A percentile compares a stretch with the other conserved stretches of the same genome.
These are phyloP conservation scores for Sugiyamaella paludigena DNA, from an alignment of 1,139 yeast genomes.

Conservation along the genomic window DNA sequence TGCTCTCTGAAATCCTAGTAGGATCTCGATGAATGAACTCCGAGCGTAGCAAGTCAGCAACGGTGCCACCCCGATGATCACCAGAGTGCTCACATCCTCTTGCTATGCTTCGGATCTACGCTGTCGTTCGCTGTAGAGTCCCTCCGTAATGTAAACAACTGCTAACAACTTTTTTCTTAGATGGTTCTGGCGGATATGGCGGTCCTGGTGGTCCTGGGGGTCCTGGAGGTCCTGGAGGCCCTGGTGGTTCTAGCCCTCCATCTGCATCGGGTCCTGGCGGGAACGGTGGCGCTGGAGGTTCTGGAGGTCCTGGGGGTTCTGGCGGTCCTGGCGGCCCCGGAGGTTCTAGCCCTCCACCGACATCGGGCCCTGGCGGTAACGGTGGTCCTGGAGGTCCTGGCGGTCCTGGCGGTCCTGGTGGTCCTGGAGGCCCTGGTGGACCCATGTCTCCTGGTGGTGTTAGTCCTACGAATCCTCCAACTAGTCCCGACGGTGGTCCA, in stretches of 20 bases:
- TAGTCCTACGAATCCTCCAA: conserved; percentile 4
- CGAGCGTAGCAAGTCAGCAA: neutral
- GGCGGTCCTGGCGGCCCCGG: conserved; percentile 27
- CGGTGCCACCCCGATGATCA: neutral
- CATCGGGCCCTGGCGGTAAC: conserved; percentile 13
- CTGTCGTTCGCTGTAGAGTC: too few relatives aligned
- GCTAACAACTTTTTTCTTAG: conserved; percentile 2
- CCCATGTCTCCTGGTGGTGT: conserved; percentile 24
- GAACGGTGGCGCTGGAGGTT: conserved; percentile 16
- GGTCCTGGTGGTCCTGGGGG: conserved; percentile 13
- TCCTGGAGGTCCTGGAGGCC: conserved; percentile 13
- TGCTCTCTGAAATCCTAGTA: neutral
- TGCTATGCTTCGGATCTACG: too few relatives aligned
- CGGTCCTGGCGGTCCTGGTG: conserved; percentile 13
- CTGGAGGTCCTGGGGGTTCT: conserved; percentile 15
- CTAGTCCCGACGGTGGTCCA: conserved; percentile 13
- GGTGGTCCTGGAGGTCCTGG: conserved; percentile 15
- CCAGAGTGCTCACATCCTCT: too few relatives aligned
- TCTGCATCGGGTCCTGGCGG: conserved; percentile 15
- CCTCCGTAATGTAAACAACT: too few relatives aligned
- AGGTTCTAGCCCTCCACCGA: conserved; percentile 13
- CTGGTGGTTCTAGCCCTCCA: conserved; percentile 6
- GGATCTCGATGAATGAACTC: neutral
- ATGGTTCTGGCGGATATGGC: conserved; percentile 15
- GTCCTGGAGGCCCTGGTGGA: conserved; percentile 17